Base-by-base conservation (phyloP, 225 moss, liverwort and hornwort genomes). In the Climacium dendroides region DNA sequence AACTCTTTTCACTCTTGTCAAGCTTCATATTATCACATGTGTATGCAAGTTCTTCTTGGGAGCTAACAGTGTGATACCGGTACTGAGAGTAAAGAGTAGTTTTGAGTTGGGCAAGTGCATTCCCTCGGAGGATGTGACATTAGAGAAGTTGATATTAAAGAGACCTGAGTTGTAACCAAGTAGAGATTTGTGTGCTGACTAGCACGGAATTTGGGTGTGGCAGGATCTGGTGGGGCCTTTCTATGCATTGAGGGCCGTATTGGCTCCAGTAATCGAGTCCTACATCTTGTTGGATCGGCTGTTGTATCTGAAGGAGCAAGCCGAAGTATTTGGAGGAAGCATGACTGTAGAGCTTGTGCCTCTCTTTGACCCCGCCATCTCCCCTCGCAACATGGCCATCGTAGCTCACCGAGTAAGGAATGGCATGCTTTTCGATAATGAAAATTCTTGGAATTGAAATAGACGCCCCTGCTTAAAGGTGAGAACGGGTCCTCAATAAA, bases 221-320 rank as follows among this genome's bases (percentile, higher is more conserved):
- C 91, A 95, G 95, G 93, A 91, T 81, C 77, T 93, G 87, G 93
- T 95, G 39, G 95, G 93, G 13, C 95, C 95, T n/a, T 95, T 95
- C 53, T 95, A 93, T 78, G 88, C 95, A 25, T 74, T 95, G 89
- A 92, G 95, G 58, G 92, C 93, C 10, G 91, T 89, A 1, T 52
- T 95, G 91, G 95, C 95, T 87, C 92, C 92, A 4, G 93, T 93
- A 4, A 80, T 95, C 37, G 95, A 95, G 89, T 91, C 93, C 6
- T 95, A 88, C 10, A 93, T 95, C 17, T 88, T 95, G 88, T 67
- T 95, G 88, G 95, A 95, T 81, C 92, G 95, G 83, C 78, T 95
- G 23, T 74, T 93, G 85, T 93, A 92, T 83, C n/a, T 95, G 47
- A 89, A 95, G 90, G 95, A 95, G 88, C 91, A 89, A 87, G 82